Conservation (phyloP, 768 basidiomycete species). For the Lactarius tabidus region DNA sequence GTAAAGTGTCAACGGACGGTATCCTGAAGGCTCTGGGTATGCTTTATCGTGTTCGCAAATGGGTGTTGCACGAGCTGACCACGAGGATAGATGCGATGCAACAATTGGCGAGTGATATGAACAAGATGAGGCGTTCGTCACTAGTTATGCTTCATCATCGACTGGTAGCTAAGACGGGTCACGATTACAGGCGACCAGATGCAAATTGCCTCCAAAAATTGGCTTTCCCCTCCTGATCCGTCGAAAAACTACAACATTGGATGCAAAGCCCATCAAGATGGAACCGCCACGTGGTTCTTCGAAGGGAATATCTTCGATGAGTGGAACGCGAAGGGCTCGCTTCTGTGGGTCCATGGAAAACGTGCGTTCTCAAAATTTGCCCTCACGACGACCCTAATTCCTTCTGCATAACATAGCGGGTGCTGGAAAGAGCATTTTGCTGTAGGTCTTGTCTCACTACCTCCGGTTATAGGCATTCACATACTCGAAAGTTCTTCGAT, state of each 20-base stretch:
- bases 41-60: neutral
- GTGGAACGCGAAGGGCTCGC: neutral
- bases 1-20: neutral
- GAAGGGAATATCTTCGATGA: neutral
- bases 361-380: neutral
- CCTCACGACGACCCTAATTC: neutral
- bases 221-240: constrained; percentile 15
- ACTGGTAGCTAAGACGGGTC: neutral
- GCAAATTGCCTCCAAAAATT: neutral
- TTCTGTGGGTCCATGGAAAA: constrained; percentile 11
- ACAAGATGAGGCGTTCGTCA: neutral
- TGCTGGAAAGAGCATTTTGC: constrained; percentile 4
- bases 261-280: neutral
- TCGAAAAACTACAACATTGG: constrained; percentile 4
- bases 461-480: neutral
- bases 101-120: neutral
- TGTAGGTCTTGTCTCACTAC: neutral
- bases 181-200: neutral
- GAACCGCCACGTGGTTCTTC: constrained; percentile 3
- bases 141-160: too few species aligned
- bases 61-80: neutral
- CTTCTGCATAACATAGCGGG: neutral
- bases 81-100: neutral
- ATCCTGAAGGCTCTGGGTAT: neutral
- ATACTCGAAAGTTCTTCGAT: neutral